These are phyloP conservation scores for Theobroma grandiflorum DNA, from an alignment of 441 rosid species.

Conservation along the genomic window DNA sequence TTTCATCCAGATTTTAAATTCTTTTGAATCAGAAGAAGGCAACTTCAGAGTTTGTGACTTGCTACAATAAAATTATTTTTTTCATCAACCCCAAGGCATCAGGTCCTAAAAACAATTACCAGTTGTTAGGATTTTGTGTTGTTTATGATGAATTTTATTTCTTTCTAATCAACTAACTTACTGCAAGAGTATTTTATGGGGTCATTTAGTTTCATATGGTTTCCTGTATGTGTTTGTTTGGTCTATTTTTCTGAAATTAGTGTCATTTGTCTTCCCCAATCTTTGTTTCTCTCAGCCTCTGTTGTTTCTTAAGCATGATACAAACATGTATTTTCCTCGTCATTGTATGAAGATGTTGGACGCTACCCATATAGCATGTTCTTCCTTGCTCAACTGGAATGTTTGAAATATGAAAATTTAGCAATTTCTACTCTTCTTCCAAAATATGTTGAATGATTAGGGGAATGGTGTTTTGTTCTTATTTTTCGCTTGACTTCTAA, in stretches of 20 bases:
- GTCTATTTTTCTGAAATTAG: not conserved
- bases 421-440: not conserved
- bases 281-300: not conserved
- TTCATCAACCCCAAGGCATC: not conserved
- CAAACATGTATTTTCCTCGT: not conserved
- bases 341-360: not conserved
- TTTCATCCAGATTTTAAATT: not conserved
- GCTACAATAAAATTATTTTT: not conserved
- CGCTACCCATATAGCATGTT: not conserved
- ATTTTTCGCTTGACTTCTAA: not conserved
- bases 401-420: not conserved
- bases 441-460: not conserved
- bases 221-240: not conserved
- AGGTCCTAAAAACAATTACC: not conserved
- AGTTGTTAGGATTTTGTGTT: not conserved
- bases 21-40: conserved; percentile 4
- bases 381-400: not conserved
- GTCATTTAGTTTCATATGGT: not conserved
- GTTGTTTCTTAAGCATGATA: conserved; percentile 4
- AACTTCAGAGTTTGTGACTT: conserved; percentile 22
- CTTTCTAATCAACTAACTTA: not conserved
- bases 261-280: conserved; percentile 8
- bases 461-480: not conserved
- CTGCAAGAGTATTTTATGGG: not conserved
- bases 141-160: not conserved